Conservation (phyloP, 495 filamentous ascomycete species). For the Hypoxylon fuscum region DNA sequence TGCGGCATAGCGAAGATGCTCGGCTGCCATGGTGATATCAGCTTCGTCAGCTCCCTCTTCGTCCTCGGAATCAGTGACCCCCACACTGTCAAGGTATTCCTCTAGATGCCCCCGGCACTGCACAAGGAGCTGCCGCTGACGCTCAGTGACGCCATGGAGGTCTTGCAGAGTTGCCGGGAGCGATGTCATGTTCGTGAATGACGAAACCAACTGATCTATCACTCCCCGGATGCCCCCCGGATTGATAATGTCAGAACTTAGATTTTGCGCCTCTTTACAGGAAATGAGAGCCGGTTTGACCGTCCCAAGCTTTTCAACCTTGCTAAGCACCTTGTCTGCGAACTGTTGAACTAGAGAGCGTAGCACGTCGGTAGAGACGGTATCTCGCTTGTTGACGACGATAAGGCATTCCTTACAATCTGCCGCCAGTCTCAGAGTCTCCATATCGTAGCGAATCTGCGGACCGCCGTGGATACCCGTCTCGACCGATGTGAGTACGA, state of each 20-base stretch:
- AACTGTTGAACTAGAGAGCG: constrained; percentile 44
- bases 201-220: constrained; percentile 68
- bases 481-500: constrained; percentile 81
- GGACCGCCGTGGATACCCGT: constrained; percentile 44
- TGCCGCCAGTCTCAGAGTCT: constrained; percentile 58
- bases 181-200: constrained; percentile 78
- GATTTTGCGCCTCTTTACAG: constrained; percentile 45
- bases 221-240: constrained; percentile 75
- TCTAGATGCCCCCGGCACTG: constrained; percentile 74
- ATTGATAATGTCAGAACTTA: constrained; percentile 54
- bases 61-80: constrained; percentile 22
- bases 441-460: constrained; percentile 55
- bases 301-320: constrained; percentile 40
- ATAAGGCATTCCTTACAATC: constrained; percentile 70
- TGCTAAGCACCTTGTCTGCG: constrained; percentile 42
- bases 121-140: constrained; percentile 83
- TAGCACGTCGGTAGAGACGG: constrained; percentile 48
- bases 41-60: constrained; percentile 57
- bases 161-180: constrained; percentile 71
- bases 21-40: constrained; percentile 92
- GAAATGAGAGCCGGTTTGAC: constrained; percentile 38
- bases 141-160: constrained; percentile 87
- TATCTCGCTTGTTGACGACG: constrained; percentile 85
- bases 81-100: constrained; percentile 67
- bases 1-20: constrained; percentile 85